These are phyloP conservation scores for Coemansia sp. DNA, from an alignment of 192 early-diverging fungal genomes.

Conservation along the genomic window DNA sequence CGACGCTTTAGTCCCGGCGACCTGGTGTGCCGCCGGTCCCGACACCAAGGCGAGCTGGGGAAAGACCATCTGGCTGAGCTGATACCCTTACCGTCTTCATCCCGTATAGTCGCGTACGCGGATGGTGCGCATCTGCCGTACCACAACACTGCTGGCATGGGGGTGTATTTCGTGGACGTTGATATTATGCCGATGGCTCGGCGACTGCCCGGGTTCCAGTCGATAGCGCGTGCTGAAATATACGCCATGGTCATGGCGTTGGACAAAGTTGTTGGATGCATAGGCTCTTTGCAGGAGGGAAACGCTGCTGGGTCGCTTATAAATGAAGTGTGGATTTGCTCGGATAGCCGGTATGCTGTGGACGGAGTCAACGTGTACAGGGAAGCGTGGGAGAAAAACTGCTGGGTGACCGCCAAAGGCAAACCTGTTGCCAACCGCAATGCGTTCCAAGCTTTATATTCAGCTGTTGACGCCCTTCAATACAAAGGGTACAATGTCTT, in stretches of 20 bases:
- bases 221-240: slow-evolving; percentile 39
- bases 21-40: slow-evolving; percentile 30
- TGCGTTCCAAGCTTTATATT: slow-evolving; percentile 25
- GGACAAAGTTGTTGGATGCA: not conserved
- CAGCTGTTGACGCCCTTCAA: slow-evolving; percentile 9
- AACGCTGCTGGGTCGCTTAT: not conserved
- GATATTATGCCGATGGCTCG: slow-evolving; percentile 23
- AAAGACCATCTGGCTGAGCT: slow-evolving; percentile 43
- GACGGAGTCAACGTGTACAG: slow-evolving; percentile 41
- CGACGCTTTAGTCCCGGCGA: slow-evolving; percentile 2
- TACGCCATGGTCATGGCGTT: slow-evolving; percentile 31
- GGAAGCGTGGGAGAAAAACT: slow-evolving; percentile 34
- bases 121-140: slow-evolving; percentile 44
- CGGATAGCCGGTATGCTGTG: slow-evolving; percentile 50
- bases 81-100: slow-evolving; percentile 20
- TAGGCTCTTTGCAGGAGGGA: not conserved
- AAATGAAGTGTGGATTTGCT: slow-evolving; percentile 46
- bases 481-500: slow-evolving; percentile 29
- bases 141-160: slow-evolving; percentile 35
- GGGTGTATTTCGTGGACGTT: slow-evolving; percentile 30
- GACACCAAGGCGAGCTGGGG: slow-evolving; percentile 37
- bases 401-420: slow-evolving; percentile 44
- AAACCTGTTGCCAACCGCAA: slow-evolving; percentile 42
- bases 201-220: slow-evolving; percentile 35
- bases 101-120: slow-evolving; percentile 25